Conservation (phyloP, 2,329 filamentous ascomycete species). For the Dactylonectria estremocensis region DNA sequence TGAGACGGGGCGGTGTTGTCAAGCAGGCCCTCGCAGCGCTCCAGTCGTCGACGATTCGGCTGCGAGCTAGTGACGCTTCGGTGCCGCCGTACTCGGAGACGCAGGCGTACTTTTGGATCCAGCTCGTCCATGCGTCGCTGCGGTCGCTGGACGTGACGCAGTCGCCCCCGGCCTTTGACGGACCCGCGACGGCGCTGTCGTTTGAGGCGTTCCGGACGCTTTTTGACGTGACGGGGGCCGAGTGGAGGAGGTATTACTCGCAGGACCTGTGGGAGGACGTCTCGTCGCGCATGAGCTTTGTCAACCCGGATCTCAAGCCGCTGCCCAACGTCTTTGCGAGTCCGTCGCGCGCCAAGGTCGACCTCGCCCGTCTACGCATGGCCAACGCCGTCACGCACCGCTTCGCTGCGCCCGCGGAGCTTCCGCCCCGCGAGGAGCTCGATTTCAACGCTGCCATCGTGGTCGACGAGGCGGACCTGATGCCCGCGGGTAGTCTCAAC, state of each 20-base stretch:
- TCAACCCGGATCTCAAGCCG: conserved; percentile 46
- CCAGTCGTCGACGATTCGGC: conserved; percentile 45
- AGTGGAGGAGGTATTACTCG: conserved; percentile 50
- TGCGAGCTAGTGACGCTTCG: conserved; percentile 30
- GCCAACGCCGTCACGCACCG: conserved; percentile 34
- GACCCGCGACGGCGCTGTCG: conserved; percentile 18
- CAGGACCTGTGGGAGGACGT: conserved; percentile 46
- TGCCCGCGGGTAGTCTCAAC: conserved; percentile 33
- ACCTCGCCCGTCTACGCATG: conserved; percentile 40
- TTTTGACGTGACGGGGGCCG: conserved; percentile 41
- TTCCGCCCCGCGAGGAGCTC: conserved; percentile 39
- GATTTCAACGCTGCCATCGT: conserved; percentile 41
- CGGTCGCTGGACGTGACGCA: conserved; percentile 30
- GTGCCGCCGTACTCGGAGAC: conserved; percentile 52
- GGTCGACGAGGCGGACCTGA: conserved; percentile 39
- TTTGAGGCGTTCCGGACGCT: conserved; percentile 44
- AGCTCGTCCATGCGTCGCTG: conserved; percentile 44
- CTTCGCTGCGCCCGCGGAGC: background rate
- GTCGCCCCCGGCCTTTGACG: background rate
- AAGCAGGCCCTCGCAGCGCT: conserved; percentile 46
- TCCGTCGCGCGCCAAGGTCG: conserved; percentile 34
- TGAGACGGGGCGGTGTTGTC: conserved; percentile 45
- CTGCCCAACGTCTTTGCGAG: conserved; percentile 46
- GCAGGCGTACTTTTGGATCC: conserved; percentile 53
- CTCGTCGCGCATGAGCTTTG: conserved; percentile 46